Evolutionary conservation across 192 early-diverging fungal species (phyloP), one percentile per base, ranked within the genome.

Genomic region (Jimgerdemannia flammicorona): DNA sequence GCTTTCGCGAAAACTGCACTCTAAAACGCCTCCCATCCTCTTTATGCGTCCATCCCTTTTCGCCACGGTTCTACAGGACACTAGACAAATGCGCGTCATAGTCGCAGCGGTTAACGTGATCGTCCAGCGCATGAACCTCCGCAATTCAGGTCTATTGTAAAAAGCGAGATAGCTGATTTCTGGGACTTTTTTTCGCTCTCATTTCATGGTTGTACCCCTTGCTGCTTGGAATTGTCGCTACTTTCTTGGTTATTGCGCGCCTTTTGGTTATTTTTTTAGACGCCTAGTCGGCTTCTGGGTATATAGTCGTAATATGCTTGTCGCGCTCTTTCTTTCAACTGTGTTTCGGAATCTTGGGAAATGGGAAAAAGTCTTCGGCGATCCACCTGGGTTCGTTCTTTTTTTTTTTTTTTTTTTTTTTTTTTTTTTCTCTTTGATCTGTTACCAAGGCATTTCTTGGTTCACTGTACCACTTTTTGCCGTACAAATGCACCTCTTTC

Each of bases 21-120:
- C 29, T 29, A 29, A 29, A 29, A 29, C 29, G 29, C 29, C 29
- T 67, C 4, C 20, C 17, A 18, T 44, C 65, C 39, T 75, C 11
- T 43, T 20, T 41, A 40, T 43, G 10, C 40, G 7, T n/a, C 66
- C 8, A 49, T 40, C 2, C 44, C 8, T 17, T 40, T 64, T 17
- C 20, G 40, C 43, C 9, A 54, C 40, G 9, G 19, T 64, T 3
- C 18, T 18, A 29, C 70, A 86, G 85, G 85, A 86, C 70, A 86
- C 85, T 43, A 86, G 77, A 73, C 85, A 86, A 69, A 86, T 86
- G 85, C 72, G 83, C 40, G 85, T 86, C 59, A 86, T 86, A 41
- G 85, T 86, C 19, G 83, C 84, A 39, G 81, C 83, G 40, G 83
- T 86, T 10, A 86, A 86, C 75, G 79, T 80, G 63, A 86, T 84